Percentiles rank a stretch among this genome's conserved stretches.
Evolutionary conservation across 176 grass and related monocot species (phyloP).

Genomic region (Areca catechu): DNA sequence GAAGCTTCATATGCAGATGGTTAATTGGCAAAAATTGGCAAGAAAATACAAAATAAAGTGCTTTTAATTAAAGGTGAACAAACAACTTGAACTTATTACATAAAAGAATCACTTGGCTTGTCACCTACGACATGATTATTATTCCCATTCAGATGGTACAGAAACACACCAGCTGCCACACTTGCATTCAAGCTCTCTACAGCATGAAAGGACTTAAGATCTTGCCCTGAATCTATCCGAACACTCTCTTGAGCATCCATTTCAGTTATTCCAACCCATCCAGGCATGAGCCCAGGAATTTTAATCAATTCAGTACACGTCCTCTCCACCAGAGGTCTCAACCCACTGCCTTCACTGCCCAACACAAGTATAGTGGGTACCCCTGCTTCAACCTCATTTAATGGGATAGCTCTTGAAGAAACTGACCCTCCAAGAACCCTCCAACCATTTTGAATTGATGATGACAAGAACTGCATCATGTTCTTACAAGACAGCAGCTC

Average conservation of each 20-base stretch:
- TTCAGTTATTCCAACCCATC: conserved; percentile 23
- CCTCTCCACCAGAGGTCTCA: conserved; percentile 81
- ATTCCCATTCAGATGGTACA: conserved; percentile 68
- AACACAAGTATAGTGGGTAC: conserved; percentile 83
- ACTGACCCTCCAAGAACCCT: conserved; percentile 80
- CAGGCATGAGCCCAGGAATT: conserved; percentile 54
- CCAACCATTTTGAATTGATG: conserved; percentile 84
- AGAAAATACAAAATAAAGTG: too few relatives aligned
- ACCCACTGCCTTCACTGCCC: conserved; percentile 91
- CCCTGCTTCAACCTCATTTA: conserved; percentile 50
- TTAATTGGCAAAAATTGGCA: too few relatives aligned
- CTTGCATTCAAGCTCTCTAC: conserved; percentile 99
- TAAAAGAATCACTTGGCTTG: conserved; percentile 20
- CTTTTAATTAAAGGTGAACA: background rate
- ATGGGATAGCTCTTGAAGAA: conserved; percentile 58
- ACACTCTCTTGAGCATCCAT: conserved; percentile 41
- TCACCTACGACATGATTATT: conserved; percentile 23
- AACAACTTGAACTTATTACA: conserved; percentile 21
- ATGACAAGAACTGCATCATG: conserved; percentile 98
- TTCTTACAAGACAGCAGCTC: conserved; percentile 87
- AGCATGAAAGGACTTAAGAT: conserved; percentile 64
- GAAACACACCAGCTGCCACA: conserved; percentile 89
- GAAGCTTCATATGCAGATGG: too few relatives aligned
- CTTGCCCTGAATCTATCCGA: conserved; percentile 28
- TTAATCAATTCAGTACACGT: conserved; percentile 78